Base-by-base conservation (phyloP, 1,139 yeast species). In the Lodderomyces pseudojiufengensis region DNA sequence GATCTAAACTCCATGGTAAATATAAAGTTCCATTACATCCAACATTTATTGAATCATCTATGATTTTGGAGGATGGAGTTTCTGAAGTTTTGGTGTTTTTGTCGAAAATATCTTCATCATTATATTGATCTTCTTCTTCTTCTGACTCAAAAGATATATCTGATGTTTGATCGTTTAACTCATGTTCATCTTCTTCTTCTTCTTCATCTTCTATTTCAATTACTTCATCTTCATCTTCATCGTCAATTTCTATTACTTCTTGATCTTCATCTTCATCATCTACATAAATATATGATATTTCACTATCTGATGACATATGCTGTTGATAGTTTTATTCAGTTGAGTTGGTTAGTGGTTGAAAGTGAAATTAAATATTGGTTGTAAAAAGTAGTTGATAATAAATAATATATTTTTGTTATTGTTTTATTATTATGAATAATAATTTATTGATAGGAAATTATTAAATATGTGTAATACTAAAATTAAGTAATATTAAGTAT, bases 191-290 rank as follows among this genome's bases (percentile, higher is more conserved):
- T 22, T 51, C 55, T 16, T 54, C 50, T 30, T 50, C 43, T 11
- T 76, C 54, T 31, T 63, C 64, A 37, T 55, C 48, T 29, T 52
- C 43, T 11, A 76, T 54, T 31, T 63, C 64, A 37, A 55, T 48
- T 29, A 52, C 33, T 3, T 16, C 26, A 4, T 31, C 33, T 16
- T 24, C 28, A 16, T 26, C 4, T 11, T 18, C 20, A 18, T n/a
- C 11, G 27, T 27, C 12, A 13, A 13, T 21, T 13, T 13, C 12
- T 21, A 14, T 6, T 21, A 27, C n/a, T 27, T 27, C 30, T 24
- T 31, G 27, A 14, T 31, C 33, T 4, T 14, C 24, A 9, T 31
- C 33, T 14, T 24, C 27, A 14, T 25, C 12, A 13, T n/a, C n/a
- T n/a, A 7, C 11, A 13, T 27, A 27, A 13, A 13, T 21, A 27